Evolutionary conservation across 768 basidiomycete species (phyloP).

Genomic region (Russula lepida): DNA sequence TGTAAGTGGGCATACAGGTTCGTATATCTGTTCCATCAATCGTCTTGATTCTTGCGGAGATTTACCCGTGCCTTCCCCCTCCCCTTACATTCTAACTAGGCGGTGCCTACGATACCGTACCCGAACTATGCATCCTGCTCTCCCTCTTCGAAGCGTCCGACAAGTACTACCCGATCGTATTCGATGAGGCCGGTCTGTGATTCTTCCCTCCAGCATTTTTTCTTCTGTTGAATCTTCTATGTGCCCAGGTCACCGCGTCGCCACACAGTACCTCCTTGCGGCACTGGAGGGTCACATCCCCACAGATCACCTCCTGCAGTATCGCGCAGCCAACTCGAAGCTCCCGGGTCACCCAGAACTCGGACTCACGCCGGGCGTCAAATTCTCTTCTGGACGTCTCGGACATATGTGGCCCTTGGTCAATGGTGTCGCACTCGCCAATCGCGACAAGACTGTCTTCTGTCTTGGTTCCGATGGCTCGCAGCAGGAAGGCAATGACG

Average conservation of each 20-base stretch:
- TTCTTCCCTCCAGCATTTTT: background rate
- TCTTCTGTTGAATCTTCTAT: constrained; percentile 9
- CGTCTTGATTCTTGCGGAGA: background rate
- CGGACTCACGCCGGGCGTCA: constrained; percentile 85
- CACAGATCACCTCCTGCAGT: constrained; percentile 70
- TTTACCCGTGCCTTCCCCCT: background rate
- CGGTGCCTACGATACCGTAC: constrained; percentile 57
- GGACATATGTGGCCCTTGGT: constrained; percentile 89
- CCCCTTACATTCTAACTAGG: constrained; percentile 21
- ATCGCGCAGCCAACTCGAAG: constrained; percentile 78
- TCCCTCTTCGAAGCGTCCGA: constrained; percentile 59
- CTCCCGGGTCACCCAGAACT: constrained; percentile 87
- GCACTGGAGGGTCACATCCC: constrained; percentile 68
- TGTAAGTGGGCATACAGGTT: constrained; percentile 80
- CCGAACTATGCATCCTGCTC: constrained; percentile 75
- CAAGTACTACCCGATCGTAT: constrained; percentile 59
- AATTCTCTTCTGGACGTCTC: constrained; percentile 88
- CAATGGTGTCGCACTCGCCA: constrained; percentile 76
- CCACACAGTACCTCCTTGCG: constrained; percentile 79
- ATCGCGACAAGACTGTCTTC: constrained; percentile 69
- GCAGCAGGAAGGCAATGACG: constrained; percentile 87
- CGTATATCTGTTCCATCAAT: background rate
- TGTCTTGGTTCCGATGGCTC: constrained; percentile 85
- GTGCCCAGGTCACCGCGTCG: constrained; percentile 71
- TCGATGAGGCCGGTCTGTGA: constrained; percentile 73